Conservation (phyloP, 495 filamentous ascomycete genomes). For the Hypoxylon perforatum region DNA sequence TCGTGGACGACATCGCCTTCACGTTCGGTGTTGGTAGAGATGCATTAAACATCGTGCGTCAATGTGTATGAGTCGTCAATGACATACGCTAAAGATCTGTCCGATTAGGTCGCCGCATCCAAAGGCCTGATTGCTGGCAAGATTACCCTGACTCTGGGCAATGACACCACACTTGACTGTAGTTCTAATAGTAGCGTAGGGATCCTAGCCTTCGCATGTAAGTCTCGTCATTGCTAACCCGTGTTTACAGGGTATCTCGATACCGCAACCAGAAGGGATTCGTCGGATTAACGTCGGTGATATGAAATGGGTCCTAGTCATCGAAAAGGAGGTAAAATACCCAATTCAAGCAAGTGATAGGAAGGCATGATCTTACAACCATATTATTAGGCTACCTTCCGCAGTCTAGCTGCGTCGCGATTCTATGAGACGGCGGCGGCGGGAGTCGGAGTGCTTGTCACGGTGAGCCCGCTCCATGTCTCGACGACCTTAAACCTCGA, state of each 20-base stretch:
- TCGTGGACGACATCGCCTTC: slow-evolving; percentile 86
- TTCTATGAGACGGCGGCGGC: slow-evolving; percentile 62
- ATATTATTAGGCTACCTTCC: slow-evolving; percentile 80
- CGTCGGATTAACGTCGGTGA: slow-evolving; percentile 63
- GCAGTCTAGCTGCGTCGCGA: slow-evolving; percentile 66
- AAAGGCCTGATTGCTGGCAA: slow-evolving; percentile 60
- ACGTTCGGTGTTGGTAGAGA: slow-evolving; percentile 74
- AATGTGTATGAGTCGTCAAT: neutral
- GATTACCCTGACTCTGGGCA: slow-evolving; percentile 35
- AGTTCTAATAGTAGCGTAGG: slow-evolving; percentile 45
- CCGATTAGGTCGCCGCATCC: slow-evolving; percentile 69
- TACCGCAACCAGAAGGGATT: slow-evolving; percentile 69
- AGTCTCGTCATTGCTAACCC: neutral
- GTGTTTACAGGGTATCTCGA: slow-evolving; percentile 67
- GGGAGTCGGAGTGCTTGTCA: slow-evolving; percentile 74
- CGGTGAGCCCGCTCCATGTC: slow-evolving; percentile 58
- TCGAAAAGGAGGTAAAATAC: slow-evolving; percentile 92
- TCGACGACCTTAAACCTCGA: slow-evolving; percentile 37
- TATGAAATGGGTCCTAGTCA: slow-evolving; percentile 78
- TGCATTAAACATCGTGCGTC: slow-evolving; percentile 71
- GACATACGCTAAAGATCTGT: slow-evolving; percentile 6
- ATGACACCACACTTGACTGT: slow-evolving; percentile 45
- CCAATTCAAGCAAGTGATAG: neutral
- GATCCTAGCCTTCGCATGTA: neutral
- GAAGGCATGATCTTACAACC: neutral